These are phyloP conservation scores for Grosmannia penicillata DNA, from an alignment of 2,329 filamentous ascomycete species.

Conservation along the genomic window DNA sequence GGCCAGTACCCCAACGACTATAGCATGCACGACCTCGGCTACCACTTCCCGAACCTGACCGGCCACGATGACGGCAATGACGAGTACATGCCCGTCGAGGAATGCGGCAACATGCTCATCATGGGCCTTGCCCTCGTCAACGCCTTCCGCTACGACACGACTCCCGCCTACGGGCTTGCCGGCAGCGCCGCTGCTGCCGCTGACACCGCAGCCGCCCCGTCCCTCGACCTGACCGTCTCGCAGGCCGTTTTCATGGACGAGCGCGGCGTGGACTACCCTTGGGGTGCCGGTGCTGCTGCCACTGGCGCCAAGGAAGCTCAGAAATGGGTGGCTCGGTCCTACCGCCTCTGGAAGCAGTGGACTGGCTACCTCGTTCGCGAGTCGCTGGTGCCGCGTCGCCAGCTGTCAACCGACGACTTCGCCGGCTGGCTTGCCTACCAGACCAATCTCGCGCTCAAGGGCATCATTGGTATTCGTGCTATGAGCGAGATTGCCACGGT, in stretches of 20 bases:
- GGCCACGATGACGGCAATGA: conserved; percentile 53
- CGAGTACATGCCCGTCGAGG: conserved; percentile 61
- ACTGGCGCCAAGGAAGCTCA: conserved; percentile 28
- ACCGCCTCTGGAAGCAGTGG: conserved; percentile 62
- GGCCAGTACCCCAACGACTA: conserved; percentile 72
- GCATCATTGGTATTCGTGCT: conserved; percentile 63
- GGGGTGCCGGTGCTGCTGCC: conserved; percentile 30
- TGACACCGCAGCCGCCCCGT: conserved; percentile 9
- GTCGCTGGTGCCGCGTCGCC: conserved; percentile 53
- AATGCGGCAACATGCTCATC: conserved; percentile 61
- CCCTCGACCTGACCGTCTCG: conserved; percentile 4
- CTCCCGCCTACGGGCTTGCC: conserved; percentile 31
- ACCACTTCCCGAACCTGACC: conserved; percentile 57
- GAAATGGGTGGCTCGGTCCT: conserved; percentile 34
- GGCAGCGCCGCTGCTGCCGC: background rate
- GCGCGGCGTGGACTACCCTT: conserved; percentile 24
- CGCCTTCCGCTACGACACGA: conserved; percentile 47
- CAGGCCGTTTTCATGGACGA: conserved; percentile 10
- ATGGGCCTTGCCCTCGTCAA: conserved; percentile 53
- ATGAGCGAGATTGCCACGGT: conserved; percentile 55
- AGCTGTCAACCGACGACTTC: conserved; percentile 67
- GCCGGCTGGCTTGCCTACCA: conserved; percentile 61
- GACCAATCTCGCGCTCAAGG: conserved; percentile 62
- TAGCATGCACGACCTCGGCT: conserved; percentile 60
- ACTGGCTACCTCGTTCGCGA: conserved; percentile 58